Evolutionary conservation across 768 basidiomycete genomes (phyloP), one percentile per base, ranked within the genome.

Genomic region (Lactarius deliciosus): DNA sequence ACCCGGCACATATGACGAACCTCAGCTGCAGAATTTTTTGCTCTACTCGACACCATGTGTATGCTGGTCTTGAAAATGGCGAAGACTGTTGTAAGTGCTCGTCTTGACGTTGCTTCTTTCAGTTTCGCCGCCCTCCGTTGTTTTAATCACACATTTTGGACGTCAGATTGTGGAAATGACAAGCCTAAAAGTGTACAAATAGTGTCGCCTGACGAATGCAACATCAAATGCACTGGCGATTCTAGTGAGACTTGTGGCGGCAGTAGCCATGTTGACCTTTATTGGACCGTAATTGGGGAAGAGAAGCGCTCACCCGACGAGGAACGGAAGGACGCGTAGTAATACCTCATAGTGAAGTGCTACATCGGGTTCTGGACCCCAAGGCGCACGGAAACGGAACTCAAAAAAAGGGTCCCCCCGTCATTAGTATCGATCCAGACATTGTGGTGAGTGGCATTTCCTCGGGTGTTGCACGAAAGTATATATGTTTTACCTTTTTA

Each of bases 61-160:
- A 83, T 68, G 89, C 90, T 15, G 91, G 91, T 11, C 80, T 86
- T 18, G 90, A 92, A 75, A 91, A 81, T 68, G 82, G 80, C 28
- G 78, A 82, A 66, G 83, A 88, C 74, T 88, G 86, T 77, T 87
- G 87, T 87, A 74, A 65, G 82, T 72, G 32, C 20, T 36, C 54
- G 3, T 20, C 11, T 25, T 50, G n/a, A 16, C 30, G 25, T 50
- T 18, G 25, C 20, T 13, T 67, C 50, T 16, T 43, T 57, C 40
- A 41, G 16, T 41, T 28, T 5, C 16, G 45, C 11, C 20, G 9
- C n/a, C 45, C 7, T 57, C 55, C 2, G 28, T 40, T 32, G 28
- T 57, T 57, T 55, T 61, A 32, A 60, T 63, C 54, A 34, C 40
- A 18, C 40, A 15, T 47, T 36, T 66, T 20, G 53, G 54, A 34